phyloP scores from a whole-genome alignment of 495 filamentous ascomycete species.

The Xylaria venustula region DNA sequence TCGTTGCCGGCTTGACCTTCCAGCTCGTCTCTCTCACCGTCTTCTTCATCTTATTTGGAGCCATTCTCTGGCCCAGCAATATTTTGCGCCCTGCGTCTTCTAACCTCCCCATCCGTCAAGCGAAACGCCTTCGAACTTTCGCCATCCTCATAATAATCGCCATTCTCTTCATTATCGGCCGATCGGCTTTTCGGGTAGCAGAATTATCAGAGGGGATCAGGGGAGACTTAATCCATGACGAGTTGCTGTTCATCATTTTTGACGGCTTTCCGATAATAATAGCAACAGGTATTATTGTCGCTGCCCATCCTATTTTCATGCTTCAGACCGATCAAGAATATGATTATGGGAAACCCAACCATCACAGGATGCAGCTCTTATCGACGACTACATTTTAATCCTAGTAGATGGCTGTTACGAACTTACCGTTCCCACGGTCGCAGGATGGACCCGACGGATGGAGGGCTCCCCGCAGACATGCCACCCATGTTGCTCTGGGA shows the following conservation, averaged over 20 bases:
- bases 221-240: background rate
- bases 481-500: no score
- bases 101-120: background rate
- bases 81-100: background rate
- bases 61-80: background rate
- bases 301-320: background rate
- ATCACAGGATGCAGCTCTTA: background rate
- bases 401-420: no score
- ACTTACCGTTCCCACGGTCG: no score
- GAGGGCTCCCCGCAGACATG: no score
- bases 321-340: background rate
- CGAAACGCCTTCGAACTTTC: background rate
- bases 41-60: conserved; percentile 11
- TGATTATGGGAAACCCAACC: background rate
- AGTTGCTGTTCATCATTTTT: background rate
- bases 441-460: no score
- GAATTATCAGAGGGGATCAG: background rate
- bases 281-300: background rate
- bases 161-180: background rate
- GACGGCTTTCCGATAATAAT: background rate
- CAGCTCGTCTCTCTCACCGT: conserved; percentile 41
- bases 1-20: conserved; percentile 43
- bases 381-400: background rate
- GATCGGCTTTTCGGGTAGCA: background rate
- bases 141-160: background rate